phyloP scores from a whole-genome alignment of 179 eudicot genomes.

The Drosera spatulata region DNA sequence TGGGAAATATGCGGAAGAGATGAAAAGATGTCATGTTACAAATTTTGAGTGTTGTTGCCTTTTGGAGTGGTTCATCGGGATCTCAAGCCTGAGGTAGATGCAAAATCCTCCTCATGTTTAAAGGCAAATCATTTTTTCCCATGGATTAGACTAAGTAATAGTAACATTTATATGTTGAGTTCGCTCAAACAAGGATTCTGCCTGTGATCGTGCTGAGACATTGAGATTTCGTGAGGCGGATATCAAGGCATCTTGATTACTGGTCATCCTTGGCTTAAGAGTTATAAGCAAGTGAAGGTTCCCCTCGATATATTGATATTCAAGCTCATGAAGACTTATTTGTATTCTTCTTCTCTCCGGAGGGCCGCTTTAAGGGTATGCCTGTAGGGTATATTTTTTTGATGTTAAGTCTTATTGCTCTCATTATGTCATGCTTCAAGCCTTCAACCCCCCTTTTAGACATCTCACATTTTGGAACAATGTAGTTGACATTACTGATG shows the following conservation, averaged over 20 bases:
- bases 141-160: not conserved
- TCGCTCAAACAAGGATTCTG: not conserved
- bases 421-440: too few relatives aligned
- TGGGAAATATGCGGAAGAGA: constrained; percentile 85
- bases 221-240: constrained; percentile 71
- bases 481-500: not conserved
- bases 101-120: not conserved
- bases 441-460: too few relatives aligned
- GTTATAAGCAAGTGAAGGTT: constrained; percentile 20
- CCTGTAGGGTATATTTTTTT: too few relatives aligned
- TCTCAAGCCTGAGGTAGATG: constrained; percentile 84
- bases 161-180: not conserved
- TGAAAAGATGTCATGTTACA: constrained; percentile 67
- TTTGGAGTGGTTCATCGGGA: too few relatives aligned
- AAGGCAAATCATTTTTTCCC: not conserved
- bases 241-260: constrained; percentile 16
- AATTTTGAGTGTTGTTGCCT: constrained; percentile 67
- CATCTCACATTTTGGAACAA: not conserved
- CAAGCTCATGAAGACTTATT: too few relatives aligned
- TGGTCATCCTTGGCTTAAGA: constrained; percentile 67
- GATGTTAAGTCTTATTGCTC: too few relatives aligned
- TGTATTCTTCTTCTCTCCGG: too few relatives aligned
- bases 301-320: too few relatives aligned
- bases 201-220: not conserved
- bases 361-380: constrained; percentile 59